Percentiles rank a stretch among this genome's conserved stretches.
Evolutionary conservation across 805 yeast genomes (phyloP).

Genomic region (Debaryomyces prosopidis): DNA sequence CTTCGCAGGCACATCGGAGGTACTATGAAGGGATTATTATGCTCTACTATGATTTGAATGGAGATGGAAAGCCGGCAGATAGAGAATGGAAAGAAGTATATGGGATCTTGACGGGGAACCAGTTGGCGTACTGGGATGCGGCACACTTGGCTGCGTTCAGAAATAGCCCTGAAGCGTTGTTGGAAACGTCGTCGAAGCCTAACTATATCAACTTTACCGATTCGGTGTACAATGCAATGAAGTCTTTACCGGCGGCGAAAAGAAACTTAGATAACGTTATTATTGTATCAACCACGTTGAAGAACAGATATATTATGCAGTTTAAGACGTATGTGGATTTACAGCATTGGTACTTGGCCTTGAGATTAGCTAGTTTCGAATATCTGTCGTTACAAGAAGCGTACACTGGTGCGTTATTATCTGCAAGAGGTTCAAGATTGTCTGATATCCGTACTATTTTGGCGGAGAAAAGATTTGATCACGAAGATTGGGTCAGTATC

Average conservation of each 20-base stretch:
- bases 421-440: slow-evolving; percentile 86
- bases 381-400: slow-evolving; percentile 87
- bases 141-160: slow-evolving; percentile 56
- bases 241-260: slow-evolving; percentile 62
- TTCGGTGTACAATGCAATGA: slow-evolving; percentile 76
- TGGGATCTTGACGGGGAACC: slow-evolving; percentile 88
- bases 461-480: slow-evolving; percentile 80
- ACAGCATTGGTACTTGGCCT: slow-evolving; percentile 78
- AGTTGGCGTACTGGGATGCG: slow-evolving; percentile 91
- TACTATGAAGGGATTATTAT: slow-evolving; percentile 76
- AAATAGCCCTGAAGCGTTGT: slow-evolving; percentile 53
- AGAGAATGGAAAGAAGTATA: slow-evolving; percentile 91
- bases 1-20: slow-evolving; percentile 74
- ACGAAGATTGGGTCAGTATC: slow-evolving; percentile 93
- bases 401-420: slow-evolving; percentile 89
- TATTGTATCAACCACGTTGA: slow-evolving; percentile 88
- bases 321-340: slow-evolving; percentile 65
- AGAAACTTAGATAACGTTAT: slow-evolving; percentile 71
- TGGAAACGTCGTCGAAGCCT: slow-evolving; percentile 70
- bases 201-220: slow-evolving; percentile 89
- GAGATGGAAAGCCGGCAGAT: slow-evolving; percentile 84
- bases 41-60: slow-evolving; percentile 69
- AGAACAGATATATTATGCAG: slow-evolving; percentile 83
- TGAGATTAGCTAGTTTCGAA: slow-evolving; percentile 79
- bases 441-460: slow-evolving; percentile 85